phyloP scores from a whole-genome alignment of 1,139 yeast genomes.

The Hyphopichia khmerensis region DNA sequence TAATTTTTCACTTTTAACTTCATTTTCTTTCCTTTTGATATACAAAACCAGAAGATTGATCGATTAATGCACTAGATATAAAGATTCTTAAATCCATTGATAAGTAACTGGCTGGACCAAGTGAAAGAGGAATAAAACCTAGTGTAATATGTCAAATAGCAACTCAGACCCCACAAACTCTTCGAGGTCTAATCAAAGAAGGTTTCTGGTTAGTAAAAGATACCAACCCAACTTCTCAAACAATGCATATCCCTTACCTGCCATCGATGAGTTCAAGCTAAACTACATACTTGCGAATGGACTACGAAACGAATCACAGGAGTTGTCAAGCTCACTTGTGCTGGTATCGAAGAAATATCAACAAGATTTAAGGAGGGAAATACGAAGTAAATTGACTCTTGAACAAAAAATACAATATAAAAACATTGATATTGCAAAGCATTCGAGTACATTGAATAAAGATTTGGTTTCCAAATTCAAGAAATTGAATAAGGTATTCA shows the following conservation, averaged over 20 bases:
- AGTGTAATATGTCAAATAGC: not conserved
- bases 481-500: conserved; percentile 15
- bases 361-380: conserved; percentile 38
- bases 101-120: no score
- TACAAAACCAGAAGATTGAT: not conserved
- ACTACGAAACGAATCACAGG: conserved; percentile 30
- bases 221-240: conserved; percentile 14
- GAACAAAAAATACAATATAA: conserved; percentile 40
- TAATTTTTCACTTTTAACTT: no score
- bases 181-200: not conserved
- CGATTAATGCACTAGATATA: not conserved
- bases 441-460: conserved; percentile 21
- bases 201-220: conserved; percentile 6
- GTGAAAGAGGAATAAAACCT: not conserved
- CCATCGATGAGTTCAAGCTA: conserved; percentile 39
- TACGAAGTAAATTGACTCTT: conserved; percentile 31
- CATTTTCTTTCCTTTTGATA: no score
- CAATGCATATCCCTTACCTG: conserved; percentile 23
- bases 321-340: conserved; percentile 32
- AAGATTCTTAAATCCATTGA: no score
- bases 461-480: conserved; percentile 18
- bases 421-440: conserved; percentile 32
- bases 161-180: not conserved
- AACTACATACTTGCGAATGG: conserved; percentile 33
- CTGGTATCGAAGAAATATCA: conserved; percentile 37